Evolutionary conservation across 176 grass and related monocot species (phyloP), one percentile per base, ranked within the genome.

Genomic region (Lolium perenne): DNA sequence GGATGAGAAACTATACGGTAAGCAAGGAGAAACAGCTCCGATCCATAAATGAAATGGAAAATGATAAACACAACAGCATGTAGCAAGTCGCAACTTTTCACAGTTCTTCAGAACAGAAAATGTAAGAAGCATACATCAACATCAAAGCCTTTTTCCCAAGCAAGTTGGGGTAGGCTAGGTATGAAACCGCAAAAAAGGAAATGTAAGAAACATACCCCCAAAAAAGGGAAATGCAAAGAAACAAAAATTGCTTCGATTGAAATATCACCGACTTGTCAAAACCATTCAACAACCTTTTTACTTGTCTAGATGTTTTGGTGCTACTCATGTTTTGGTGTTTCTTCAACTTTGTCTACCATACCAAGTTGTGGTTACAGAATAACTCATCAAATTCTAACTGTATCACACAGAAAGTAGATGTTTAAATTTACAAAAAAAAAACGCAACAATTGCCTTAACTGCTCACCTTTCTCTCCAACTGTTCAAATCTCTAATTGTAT

Each of bases 391-490:
- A 70, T 45, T 23, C 25, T 68, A 78, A 7, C 51, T 68, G 2
- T 63, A 81, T 25, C 7, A 65, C 35, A 74, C 29, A 23, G 38
- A 60, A 79, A 66, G 11, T 59, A n/a, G 48, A 67, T 14, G 78
- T 59, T 23, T 61, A n/a, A 51, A 83, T 40, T 38, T 4, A 41
- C 72, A 43, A 26, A 61, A 68, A 67, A 35, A 3, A 20, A 68
- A 81, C 61, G 47, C 25, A 76, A 20, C 32, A 12, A 68, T 89
- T 66, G 41, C 18, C 22, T 29, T 55, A 48, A 56, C 26, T 12
- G 41, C 41, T 43, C 41, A 43, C 41, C 94, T 94, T 91, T 90
- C 77, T 86, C 90, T 99, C 88, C 12, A 91, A 56, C 74, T 96
- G 92, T 85, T 90, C 3, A 5, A 57, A 70, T 45, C 2, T 23